Conservation (phyloP, 2,329 filamentous ascomycete genomes). For the Cladosporium sp. region DNA sequence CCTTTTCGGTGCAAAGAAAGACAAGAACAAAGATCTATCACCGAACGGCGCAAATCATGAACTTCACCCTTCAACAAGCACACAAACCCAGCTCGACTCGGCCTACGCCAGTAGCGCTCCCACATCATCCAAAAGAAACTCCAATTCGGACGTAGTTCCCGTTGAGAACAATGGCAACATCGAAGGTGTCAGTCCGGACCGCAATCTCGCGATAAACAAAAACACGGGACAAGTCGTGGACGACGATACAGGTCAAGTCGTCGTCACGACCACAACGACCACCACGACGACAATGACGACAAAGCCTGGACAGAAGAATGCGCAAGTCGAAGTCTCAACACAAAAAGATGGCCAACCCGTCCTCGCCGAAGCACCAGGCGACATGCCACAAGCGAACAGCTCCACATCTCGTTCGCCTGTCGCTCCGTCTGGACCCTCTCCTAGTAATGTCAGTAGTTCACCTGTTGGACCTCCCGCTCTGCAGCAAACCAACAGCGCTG, state of each 20-base stretch:
- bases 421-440: background rate
- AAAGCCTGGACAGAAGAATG: slow-evolving; percentile 17
- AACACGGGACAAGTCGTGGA: slow-evolving; percentile 28
- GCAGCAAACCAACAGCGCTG: background rate
- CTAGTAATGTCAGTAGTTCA: background rate
- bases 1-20: slow-evolving; percentile 23
- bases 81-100: slow-evolving; percentile 16
- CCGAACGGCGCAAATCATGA: slow-evolving; percentile 1
- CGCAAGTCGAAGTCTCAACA: slow-evolving; percentile 19
- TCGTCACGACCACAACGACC: slow-evolving; percentile 28
- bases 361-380: slow-evolving; percentile 16
- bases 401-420: slow-evolving; percentile 4
- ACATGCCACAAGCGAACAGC: slow-evolving; percentile 9
- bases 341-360: slow-evolving; percentile 7
- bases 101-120: slow-evolving; percentile 24
- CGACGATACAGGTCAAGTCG: slow-evolving; percentile 27
- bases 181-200: slow-evolving; percentile 22
- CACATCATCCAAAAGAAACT: slow-evolving; percentile 13
- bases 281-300: slow-evolving; percentile 31
- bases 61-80: slow-evolving; percentile 7
- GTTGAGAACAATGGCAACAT: slow-evolving; percentile 27
- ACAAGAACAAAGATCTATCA: slow-evolving; percentile 2
- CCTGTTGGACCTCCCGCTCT: background rate
- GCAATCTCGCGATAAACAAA: slow-evolving; percentile 25
- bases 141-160: slow-evolving; percentile 19